These are phyloP conservation scores for Paramecium sexaurelia DNA, from an alignment of 73 alveolate species.

Conservation along the genomic window DNA sequence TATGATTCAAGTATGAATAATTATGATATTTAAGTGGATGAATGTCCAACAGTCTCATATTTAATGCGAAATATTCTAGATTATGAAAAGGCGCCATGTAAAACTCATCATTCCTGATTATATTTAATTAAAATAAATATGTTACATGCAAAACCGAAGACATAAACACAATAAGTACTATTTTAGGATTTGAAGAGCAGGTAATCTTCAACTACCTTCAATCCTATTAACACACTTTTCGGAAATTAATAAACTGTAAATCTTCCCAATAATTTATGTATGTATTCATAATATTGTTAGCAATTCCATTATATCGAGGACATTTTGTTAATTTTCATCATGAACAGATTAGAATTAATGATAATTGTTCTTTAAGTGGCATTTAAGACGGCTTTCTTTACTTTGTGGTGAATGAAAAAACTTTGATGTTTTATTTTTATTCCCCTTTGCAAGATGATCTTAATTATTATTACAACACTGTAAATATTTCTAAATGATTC, in stretches of 20 bases:
- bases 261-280: background rate
- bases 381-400: conserved; percentile 24
- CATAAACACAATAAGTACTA: background rate
- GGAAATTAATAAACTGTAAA: background rate
- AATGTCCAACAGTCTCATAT: conserved; percentile 4
- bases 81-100: conserved; percentile 46
- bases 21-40: background rate
- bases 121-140: conserved; percentile 11
- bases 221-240: conserved; percentile 13
- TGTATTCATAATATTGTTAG: background rate
- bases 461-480: conserved; percentile 22
- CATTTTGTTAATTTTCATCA: conserved; percentile 33
- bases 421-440: background rate
- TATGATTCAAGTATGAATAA: background rate
- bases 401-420: conserved; percentile 3
- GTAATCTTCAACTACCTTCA: background rate
- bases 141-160: background rate
- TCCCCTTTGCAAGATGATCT: background rate
- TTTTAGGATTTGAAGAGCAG: background rate
- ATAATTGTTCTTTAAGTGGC: background rate
- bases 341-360: background rate
- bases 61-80: background rate
- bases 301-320: conserved; percentile 21
- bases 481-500: background rate
- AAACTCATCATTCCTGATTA: conserved; percentile 31